These are phyloP conservation scores for Akanthomyces uredinophilus DNA, from an alignment of 2,329 filamentous ascomycete genomes.

Conservation along the genomic window DNA sequence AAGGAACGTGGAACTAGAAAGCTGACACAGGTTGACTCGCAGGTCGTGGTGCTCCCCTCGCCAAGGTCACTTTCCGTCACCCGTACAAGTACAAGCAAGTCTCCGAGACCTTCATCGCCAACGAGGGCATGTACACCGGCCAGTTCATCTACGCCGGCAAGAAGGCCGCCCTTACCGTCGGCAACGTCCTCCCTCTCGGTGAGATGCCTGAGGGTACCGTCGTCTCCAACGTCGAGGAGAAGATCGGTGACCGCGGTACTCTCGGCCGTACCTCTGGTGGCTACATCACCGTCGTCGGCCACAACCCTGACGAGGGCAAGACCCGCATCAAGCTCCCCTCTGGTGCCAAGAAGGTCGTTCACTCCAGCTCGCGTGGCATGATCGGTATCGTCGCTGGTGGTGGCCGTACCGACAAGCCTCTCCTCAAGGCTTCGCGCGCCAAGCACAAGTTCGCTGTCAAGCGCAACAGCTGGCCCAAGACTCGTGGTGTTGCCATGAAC, in stretches of 20 bases:
- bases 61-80: conserved; percentile 94
- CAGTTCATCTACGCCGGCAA: conserved; percentile 99
- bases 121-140: conserved; percentile 99
- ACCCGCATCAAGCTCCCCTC: conserved; percentile 99
- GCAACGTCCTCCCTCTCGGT: conserved; percentile 92
- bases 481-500: conserved; percentile 99
- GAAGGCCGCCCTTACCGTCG: conserved; percentile 93
- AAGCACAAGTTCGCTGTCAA: conserved; percentile 99
- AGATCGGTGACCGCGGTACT: conserved; percentile 92
- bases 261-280: conserved; percentile 97
- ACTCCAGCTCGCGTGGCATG: conserved; percentile 91
- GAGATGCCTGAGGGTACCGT: conserved; percentile 99
- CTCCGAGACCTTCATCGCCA: conserved; percentile 99
- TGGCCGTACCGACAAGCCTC: conserved; percentile 98
- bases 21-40: conserved; percentile 24
- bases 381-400: conserved; percentile 99
- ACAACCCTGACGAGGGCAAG: conserved; percentile 99
- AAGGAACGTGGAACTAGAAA: conserved; percentile 18
- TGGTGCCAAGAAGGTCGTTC: conserved; percentile 98
- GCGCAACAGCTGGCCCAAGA: conserved; percentile 99
- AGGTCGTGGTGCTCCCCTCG: conserved; percentile 89
- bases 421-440: conserved; percentile 98
- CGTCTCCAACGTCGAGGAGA: conserved; percentile 98
- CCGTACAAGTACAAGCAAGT: conserved; percentile 97
- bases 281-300: conserved; percentile 97